Evolutionary conservation across 148 eudicot genomes (phyloP), one percentile per base, ranked within the genome.

Genomic region (Silene conica): DNA sequence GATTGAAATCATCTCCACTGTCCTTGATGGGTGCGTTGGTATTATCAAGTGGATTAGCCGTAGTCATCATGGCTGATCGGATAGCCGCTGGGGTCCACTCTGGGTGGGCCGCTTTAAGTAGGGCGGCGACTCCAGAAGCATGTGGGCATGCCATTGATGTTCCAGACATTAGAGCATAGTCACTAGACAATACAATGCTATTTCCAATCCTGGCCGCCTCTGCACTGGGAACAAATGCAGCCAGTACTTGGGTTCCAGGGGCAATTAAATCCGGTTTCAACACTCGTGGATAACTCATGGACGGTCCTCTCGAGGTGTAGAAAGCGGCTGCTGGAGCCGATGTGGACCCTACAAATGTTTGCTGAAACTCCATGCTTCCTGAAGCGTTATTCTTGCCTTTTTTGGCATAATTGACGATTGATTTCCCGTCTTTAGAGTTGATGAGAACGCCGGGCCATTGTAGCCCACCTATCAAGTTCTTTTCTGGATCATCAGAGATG

Each of bases 61-160:
- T 83, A 23, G 83, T 83, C 86, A 83, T 83, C 76, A 83, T 77
- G 38, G 86, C 86, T 0, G 86, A 83, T 55, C 74, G 74, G 8
- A 83, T 83, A 28, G 83, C 79, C 3, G 81, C 79, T 0, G 80
- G 78, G 68, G 63, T 80, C 85, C 86, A 83, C 1, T 80, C 67
- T 28, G 86, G 83, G 45, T 83, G 86, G 7, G 77, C 85, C 23
- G 67, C 80, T 52, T 72, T 80, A 1, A 80, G 65, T 50, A 83
- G 78, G 22, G 81, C 81, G 1, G 76, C 86, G 60, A 83, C 86
- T n/a, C 86, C 86, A 1, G 81, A 23, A 14, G 72, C 83, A 21
- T 83, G 86, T 57, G 86, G 86, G 26, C 86, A 83, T 31, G 86
- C 60, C 86, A 83, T 80, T 67, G 86, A 83, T 1, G 86, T 83